Conservation (phyloP, 805 yeast genomes). For the Lipomyces mesembrius region DNA sequence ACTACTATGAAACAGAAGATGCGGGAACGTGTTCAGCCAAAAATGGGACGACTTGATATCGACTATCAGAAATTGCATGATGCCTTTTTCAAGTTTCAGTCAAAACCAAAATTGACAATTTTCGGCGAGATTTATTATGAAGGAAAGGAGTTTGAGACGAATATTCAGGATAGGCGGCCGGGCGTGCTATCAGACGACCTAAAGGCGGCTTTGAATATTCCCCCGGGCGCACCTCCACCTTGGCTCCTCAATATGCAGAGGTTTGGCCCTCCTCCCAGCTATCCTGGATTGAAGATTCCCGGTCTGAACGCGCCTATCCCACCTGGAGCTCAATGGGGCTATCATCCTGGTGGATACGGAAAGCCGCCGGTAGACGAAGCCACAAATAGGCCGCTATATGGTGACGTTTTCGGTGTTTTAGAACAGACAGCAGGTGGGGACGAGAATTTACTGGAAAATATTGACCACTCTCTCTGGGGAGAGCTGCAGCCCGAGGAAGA, state of each 20-base stretch:
- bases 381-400: conserved; percentile 45
- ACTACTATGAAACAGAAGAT: conserved; percentile 69
- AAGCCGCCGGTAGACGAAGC: conserved; percentile 47
- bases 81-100: conserved; percentile 83
- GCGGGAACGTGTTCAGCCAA: conserved; percentile 86
- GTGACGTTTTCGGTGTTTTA: conserved; percentile 44
- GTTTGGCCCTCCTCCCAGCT: conserved; percentile 83
- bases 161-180: conserved; percentile 57
- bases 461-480: conserved; percentile 45
- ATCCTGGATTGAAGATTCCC: conserved; percentile 65
- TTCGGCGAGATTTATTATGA: conserved; percentile 84
- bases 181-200: conserved; percentile 69
- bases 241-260: conserved; percentile 75
- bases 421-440: conserved; percentile 20
- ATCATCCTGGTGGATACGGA: conserved; percentile 50
- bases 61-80: conserved; percentile 81
- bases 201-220: conserved; percentile 70
- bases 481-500: conserved; percentile 47
- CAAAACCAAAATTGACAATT: conserved; percentile 68
- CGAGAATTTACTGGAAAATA: conserved; percentile 33
- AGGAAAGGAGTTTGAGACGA: conserved; percentile 62
- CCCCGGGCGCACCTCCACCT: conserved; percentile 67
- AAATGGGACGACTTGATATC: conserved; percentile 80
- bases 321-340: conserved; percentile 49
- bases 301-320: conserved; percentile 54